phyloP scores from a whole-genome alignment of 2,329 filamentous ascomycete genomes.

The Rhynchosporium secalis region DNA sequence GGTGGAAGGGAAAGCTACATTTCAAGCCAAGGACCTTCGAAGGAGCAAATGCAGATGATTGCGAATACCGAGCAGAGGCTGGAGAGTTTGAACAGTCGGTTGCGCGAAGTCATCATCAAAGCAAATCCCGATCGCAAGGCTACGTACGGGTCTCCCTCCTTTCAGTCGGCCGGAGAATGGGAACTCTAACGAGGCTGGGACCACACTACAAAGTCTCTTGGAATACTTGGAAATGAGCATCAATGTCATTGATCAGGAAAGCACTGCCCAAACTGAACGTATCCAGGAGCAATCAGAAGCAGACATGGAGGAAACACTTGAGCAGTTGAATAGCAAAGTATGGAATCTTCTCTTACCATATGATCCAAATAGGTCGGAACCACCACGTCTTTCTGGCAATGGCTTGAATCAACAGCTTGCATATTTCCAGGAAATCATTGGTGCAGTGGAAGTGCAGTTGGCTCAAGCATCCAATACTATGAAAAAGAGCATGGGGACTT shows the following conservation, averaged over 20 bases:
- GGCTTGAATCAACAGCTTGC: conserved; percentile 66
- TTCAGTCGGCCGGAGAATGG: conserved; percentile 44
- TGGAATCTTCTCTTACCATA: conserved; percentile 55
- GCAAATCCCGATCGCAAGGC: conserved; percentile 52
- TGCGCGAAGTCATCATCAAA: conserved; percentile 66
- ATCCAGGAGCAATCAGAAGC: conserved; percentile 33
- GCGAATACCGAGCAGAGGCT: conserved; percentile 64
- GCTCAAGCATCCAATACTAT: conserved; percentile 27
- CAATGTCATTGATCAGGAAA: conserved; percentile 58
- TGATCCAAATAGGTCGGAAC: conserved; percentile 53
- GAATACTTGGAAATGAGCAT: conserved; percentile 71
- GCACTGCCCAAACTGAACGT: conserved; percentile 36
- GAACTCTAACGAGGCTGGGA: conserved; percentile 45
- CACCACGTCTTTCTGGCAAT: conserved; percentile 57
- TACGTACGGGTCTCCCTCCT: conserved; percentile 31
- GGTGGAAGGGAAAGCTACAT: conserved; percentile 26
- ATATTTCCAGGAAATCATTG: conserved; percentile 64
- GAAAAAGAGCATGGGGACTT: conserved; percentile 32
- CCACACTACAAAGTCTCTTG: conserved; percentile 57
- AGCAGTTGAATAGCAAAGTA: conserved; percentile 64
- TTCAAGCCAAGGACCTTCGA: conserved; percentile 22
- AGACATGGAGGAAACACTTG: conserved; percentile 52
- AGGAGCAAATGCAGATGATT: conserved; percentile 51
- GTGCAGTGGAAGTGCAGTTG: conserved; percentile 45
- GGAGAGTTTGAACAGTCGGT: conserved; percentile 64